Base-by-base conservation (phyloP, 2,329 filamentous ascomycete species). In the Aspergillus costaricaensis region DNA sequence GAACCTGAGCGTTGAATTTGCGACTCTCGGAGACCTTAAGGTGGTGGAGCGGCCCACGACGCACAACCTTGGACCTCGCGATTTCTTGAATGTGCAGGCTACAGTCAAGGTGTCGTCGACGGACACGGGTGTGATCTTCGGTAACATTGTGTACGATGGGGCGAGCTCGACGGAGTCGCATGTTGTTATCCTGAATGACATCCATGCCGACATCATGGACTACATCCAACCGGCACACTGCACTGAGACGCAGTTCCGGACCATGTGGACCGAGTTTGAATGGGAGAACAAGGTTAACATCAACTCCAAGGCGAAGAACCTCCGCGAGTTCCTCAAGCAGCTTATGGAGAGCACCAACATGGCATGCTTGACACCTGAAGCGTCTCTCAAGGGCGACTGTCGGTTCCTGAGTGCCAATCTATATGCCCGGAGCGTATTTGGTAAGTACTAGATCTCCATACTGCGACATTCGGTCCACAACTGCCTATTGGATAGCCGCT, bases 201-300 rank as follows among this genome's bases (percentile, higher is more conserved):
- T 99, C 30, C 95, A 99, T 72, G 94, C 98, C 59, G 95, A 99
- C 74, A 97, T 99, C 67, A 99, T 99, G 95, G 95, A 99, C 80
- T 99, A 99, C 81, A 99, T 99, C 72, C 94, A 98, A 75, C 95
- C 95, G 1, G 94, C 94, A 6, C 89, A 92, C 15, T 99, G 95
- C 83, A 95, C 92, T 4, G 95, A 99, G 82, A 97, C 94, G 10
- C 92, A 98, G 73, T 99, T 99, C 88, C 88, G 95, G 62, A 96
- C 92, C n/a, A 99, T 99, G 95, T 99, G 95, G 95, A 99, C 95
- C 39, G 95, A 99, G 75, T 99, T 99, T 68, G 95, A 99, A 76
- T 99, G 95, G 95, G 95, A 99, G 83, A 99, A 99, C 82, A 99
- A 99, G 86, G 94, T 99, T 78, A 99, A 99, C 81, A 98, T 99